Evolutionary conservation across 352 stramenopile species (phyloP), one percentile per base, ranked within the genome.

Genomic region (Phytopythium aichiense): DNA sequence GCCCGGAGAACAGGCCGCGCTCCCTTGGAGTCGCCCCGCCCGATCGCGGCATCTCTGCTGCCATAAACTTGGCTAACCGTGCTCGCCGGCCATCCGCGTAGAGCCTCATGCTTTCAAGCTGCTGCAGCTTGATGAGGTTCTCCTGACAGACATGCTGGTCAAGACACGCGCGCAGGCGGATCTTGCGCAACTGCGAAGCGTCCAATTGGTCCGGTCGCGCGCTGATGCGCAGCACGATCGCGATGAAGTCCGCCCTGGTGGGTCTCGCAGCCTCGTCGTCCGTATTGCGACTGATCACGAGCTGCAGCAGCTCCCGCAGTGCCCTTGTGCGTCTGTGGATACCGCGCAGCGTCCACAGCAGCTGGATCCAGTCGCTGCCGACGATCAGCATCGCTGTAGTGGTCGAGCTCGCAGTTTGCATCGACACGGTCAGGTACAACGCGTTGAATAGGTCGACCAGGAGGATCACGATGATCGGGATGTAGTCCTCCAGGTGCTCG

Each of bases 361-460:
- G 28, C 52, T 58, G 52, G 2, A 30, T 1, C 52, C 52, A 58
- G 33, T 58, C 35, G 22, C 31, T 48, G 35, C 35, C 52, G 38
- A 58, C 33, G 52, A 58, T 58, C 12, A 58, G 35, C n/a, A 58
- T 35, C 7, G 33, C 52, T 1, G 52, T 58, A 33, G 35, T 43
- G 13, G 52, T 58, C n/a, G 68, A 72, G 12, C 49, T 63, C 13
- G 68, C 61, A 9, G 52, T 69, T 23, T 74, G 60, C 64, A 72
- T 68, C 30, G 48, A 63, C 16, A 66, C 71, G 6, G 68, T 30
- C 55, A 67, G 59, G 42, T 74, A 72, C 25, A 74, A 18, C 0
- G 61, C 68, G 15, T 72, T 72, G 55, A 72, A 75, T 13, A 75
- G 69, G 35, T 75, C 68, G 7, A 72, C 65, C 0, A 67, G 65